These are phyloP conservation scores for Syncephalis plumigaleata DNA, from an alignment of 371 early-diverging fungal genomes.

Conservation along the genomic window DNA sequence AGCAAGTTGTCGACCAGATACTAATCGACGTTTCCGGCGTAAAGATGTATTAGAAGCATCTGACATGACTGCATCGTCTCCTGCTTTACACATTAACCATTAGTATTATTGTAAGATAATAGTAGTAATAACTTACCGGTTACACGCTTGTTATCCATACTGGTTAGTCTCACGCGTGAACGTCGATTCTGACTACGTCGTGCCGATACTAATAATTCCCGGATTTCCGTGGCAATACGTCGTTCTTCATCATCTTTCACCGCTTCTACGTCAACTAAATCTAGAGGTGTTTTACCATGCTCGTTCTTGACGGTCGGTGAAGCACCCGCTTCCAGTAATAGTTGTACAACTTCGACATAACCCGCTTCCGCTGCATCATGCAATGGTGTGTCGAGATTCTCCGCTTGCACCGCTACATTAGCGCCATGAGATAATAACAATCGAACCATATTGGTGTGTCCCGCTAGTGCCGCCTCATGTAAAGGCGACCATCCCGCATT, in stretches of 20 bases:
- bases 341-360: conserved; percentile 29
- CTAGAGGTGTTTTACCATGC: conserved; percentile 27
- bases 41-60: too few relatives aligned
- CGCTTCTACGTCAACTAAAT: conserved; percentile 22
- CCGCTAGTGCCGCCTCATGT: conserved; percentile 64
- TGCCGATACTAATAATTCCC: neutral
- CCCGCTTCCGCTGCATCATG: conserved; percentile 67
- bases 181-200: neutral
- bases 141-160: too few relatives aligned
- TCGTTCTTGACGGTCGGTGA: conserved; percentile 16
- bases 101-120: too few relatives aligned
- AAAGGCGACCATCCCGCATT: conserved; percentile 51
- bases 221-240: conserved; percentile 1
- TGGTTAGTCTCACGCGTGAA: too few relatives aligned
- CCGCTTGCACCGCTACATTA: conserved; percentile 30
- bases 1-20: too few relatives aligned
- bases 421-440: conserved; percentile 35
- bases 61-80: too few relatives aligned
- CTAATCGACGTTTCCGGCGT: too few relatives aligned
- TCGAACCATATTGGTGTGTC: conserved; percentile 33
- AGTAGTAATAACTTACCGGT: too few relatives aligned
- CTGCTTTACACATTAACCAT: too few relatives aligned
- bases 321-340: conserved; percentile 38
- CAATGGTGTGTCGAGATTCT: conserved; percentile 49
- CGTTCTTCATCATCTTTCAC: conserved; percentile 10